phyloP scores from a whole-genome alignment of 371 early-diverging fungal genomes.

The Lichtheimia ornata region DNA sequence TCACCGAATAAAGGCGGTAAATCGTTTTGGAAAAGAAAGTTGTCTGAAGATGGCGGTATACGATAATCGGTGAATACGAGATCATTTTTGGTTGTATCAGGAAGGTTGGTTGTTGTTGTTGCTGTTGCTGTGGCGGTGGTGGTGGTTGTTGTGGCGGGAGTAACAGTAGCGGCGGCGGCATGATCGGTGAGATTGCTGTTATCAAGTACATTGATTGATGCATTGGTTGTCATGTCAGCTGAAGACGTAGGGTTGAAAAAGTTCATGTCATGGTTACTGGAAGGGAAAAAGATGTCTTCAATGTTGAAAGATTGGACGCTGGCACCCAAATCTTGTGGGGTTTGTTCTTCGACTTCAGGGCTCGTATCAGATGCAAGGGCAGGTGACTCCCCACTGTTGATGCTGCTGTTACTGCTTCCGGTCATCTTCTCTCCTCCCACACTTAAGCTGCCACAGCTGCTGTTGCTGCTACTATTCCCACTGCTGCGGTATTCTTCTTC shows the following conservation, averaged over 20 bases:
- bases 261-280: background rate
- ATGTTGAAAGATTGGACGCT: background rate
- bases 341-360: background rate
- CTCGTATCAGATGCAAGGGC: background rate
- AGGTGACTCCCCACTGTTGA: constrained; percentile 5
- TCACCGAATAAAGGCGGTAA: constrained; percentile 31
- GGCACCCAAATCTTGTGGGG: background rate
- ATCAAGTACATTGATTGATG: too few species aligned
- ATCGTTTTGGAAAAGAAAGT: constrained; percentile 25
- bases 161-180: background rate
- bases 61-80: constrained; percentile 33
- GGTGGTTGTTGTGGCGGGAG: background rate
- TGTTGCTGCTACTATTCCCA: constrained; percentile 3
- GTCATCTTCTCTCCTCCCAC: background rate
- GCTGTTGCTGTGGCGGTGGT: background rate
- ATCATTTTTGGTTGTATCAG: constrained; percentile 14
- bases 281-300: background rate
- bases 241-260: background rate
- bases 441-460: constrained; percentile 8
- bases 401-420: constrained; percentile 6
- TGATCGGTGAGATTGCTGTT: background rate
- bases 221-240: background rate
- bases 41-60: constrained; percentile 17
- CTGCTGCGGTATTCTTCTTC: constrained; percentile 6
- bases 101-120: background rate